Conservation (phyloP, 2,329 filamentous ascomycete species). For the Tolypocladium guangdongense region DNA sequence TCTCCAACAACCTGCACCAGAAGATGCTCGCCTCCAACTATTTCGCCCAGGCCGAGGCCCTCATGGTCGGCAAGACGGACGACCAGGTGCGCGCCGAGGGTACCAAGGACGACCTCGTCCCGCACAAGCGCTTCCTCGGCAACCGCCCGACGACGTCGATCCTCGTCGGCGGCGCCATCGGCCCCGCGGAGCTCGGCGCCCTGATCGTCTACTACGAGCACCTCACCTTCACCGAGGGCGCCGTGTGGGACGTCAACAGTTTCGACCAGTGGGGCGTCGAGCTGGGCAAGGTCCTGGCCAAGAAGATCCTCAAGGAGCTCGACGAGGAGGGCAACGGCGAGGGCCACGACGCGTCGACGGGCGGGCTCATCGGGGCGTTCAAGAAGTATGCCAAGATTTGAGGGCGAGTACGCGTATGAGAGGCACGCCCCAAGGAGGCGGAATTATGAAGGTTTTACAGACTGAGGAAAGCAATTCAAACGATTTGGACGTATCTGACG, state of each 20-base stretch:
- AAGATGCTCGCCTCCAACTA: conserved; percentile 92
- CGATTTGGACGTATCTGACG: background rate
- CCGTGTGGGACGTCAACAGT: conserved; percentile 98
- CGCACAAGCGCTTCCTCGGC: conserved; percentile 99
- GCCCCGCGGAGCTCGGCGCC: conserved; percentile 83
- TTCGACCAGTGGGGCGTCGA: conserved; percentile 99
- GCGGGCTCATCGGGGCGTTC: conserved; percentile 81
- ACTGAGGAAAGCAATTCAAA: background rate
- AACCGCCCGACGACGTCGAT: conserved; percentile 97
- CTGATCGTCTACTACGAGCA: conserved; percentile 99
- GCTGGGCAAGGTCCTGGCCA: conserved; percentile 90
- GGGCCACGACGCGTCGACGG: conserved; percentile 79
- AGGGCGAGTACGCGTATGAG: conserved; percentile 6
- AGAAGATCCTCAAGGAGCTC: conserved; percentile 80
- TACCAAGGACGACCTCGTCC: conserved; percentile 62
- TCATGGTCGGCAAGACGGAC: conserved; percentile 83
- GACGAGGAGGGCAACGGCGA: conserved; percentile 62
- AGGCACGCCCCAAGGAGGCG: background rate
- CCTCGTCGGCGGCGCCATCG: conserved; percentile 80
- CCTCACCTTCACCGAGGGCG: conserved; percentile 93
- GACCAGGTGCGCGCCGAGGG: conserved; percentile 71
- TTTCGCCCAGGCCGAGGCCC: conserved; percentile 77
- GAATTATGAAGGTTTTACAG: background rate
- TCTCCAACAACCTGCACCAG: conserved; percentile 87
- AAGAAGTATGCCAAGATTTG: conserved; percentile 58